Evolutionary conservation across 768 basidiomycete species (phyloP).

Genomic region (Suillus hirtellus): DNA sequence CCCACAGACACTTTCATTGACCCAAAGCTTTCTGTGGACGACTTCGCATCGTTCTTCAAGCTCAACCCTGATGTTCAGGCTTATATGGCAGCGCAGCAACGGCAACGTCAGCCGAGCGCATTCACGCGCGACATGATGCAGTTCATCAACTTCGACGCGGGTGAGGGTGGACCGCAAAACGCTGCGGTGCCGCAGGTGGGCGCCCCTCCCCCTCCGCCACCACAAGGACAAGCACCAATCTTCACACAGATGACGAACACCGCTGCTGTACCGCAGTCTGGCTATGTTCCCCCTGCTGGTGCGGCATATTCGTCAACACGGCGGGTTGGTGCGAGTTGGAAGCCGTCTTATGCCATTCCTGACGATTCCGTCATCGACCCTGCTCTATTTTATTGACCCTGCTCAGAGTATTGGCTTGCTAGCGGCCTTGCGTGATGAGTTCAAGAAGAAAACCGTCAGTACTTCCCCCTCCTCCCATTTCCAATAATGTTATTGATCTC

Average conservation of each 20-base stretch:
- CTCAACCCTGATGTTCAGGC: conserved; percentile 15
- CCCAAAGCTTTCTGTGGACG: conserved; percentile 7
- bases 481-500: conserved; percentile 11
- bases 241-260: conserved; percentile 31
- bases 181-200: conserved; percentile 24
- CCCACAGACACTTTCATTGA: conserved; percentile 14
- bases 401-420: conserved; percentile 12
- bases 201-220: conserved; percentile 17
- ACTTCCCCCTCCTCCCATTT: conserved; percentile 3
- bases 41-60: conserved; percentile 26
- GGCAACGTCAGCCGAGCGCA: conserved; percentile 19
- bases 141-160: conserved; percentile 40
- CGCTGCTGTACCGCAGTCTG: conserved; percentile 12
- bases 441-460: conserved; percentile 13
- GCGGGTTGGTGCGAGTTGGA: conserved; percentile 58
- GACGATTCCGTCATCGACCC: conserved; percentile 33
- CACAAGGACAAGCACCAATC: conserved; percentile 18
- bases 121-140: conserved; percentile 35
- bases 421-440: background rate
- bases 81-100: conserved; percentile 18
- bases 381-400: conserved; percentile 29
- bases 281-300: conserved; percentile 57
- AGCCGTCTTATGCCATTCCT: conserved; percentile 16
- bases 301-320: conserved; percentile 50
- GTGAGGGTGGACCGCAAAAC: conserved; percentile 16